Evolutionary conservation across 495 filamentous ascomycete genomes (phyloP).

Genomic region (Geoglossum glabrum): DNA sequence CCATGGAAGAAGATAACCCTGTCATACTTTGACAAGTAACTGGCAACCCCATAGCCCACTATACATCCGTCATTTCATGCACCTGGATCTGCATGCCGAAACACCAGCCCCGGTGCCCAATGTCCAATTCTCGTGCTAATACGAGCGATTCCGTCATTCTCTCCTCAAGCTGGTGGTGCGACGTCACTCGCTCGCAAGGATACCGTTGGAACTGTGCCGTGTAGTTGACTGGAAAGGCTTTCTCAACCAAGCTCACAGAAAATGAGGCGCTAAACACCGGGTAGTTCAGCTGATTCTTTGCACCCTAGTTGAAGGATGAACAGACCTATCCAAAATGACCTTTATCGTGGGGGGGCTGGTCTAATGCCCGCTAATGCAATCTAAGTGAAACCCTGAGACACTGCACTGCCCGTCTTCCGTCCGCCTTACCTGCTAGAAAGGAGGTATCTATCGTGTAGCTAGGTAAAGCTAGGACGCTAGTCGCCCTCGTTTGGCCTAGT

Average conservation of each 20-base stretch:
- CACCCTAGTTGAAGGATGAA: background rate
- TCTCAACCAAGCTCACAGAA: background rate
- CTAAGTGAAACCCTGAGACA: background rate
- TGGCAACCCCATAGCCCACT: background rate
- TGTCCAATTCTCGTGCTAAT: background rate
- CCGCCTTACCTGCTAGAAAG: background rate
- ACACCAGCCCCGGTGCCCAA: background rate
- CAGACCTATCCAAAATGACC: background rate
- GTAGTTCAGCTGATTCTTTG: background rate
- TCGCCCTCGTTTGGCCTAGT: background rate
- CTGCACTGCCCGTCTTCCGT: background rate
- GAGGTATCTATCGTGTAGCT: background rate
- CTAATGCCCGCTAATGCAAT: background rate
- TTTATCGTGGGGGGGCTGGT: background rate
- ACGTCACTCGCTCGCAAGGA: background rate
- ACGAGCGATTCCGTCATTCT: background rate
- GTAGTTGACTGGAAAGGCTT: background rate
- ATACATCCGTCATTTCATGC: background rate
- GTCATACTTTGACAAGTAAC: background rate
- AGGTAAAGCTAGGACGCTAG: background rate
- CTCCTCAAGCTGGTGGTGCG: background rate
- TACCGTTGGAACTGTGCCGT: background rate
- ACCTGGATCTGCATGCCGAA: background rate
- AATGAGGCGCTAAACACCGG: background rate
- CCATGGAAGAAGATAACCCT: background rate